Evolutionary conservation across 768 basidiomycete species (phyloP).

Genomic region (Termitomyces sp.): DNA sequence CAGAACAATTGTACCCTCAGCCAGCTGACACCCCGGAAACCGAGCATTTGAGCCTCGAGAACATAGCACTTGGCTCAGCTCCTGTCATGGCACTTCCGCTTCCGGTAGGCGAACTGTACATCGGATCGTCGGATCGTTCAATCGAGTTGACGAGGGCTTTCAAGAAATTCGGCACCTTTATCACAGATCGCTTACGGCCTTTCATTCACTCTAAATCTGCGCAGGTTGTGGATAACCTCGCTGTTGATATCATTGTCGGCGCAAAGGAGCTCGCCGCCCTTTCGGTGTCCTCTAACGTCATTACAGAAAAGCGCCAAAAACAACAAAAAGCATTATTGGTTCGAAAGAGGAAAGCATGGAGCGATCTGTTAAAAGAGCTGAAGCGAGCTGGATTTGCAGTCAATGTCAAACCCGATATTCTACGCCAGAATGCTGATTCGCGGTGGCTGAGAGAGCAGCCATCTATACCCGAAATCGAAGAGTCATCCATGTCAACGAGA

Average conservation of each 20-base stretch:
- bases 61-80: background rate
- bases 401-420: conserved; percentile 67
- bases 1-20: conserved; percentile 32
- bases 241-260: conserved; percentile 60
- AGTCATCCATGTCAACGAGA: conserved; percentile 21
- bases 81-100: background rate
- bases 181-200: conserved; percentile 37
- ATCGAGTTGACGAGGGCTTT: conserved; percentile 47
- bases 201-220: conserved; percentile 39
- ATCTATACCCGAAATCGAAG: conserved; percentile 22
- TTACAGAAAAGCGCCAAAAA: conserved; percentile 52
- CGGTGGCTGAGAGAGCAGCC: conserved; percentile 70
- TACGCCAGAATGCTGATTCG: conserved; percentile 49
- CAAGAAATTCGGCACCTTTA: conserved; percentile 41
- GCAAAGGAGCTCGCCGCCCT: conserved; percentile 52
- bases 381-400: conserved; percentile 73
- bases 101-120: conserved; percentile 13
- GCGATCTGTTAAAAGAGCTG: conserved; percentile 86
- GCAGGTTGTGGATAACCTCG: conserved; percentile 48
- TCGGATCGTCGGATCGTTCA: conserved; percentile 32
- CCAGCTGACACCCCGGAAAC: conserved; percentile 34
- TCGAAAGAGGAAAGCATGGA: conserved; percentile 87
- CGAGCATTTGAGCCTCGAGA: conserved; percentile 10
- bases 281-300: conserved; percentile 35
- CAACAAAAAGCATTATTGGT: conserved; percentile 68